Evolutionary conservation across 805 yeast species (phyloP).

Genomic region (Candida endomychidarum): DNA sequence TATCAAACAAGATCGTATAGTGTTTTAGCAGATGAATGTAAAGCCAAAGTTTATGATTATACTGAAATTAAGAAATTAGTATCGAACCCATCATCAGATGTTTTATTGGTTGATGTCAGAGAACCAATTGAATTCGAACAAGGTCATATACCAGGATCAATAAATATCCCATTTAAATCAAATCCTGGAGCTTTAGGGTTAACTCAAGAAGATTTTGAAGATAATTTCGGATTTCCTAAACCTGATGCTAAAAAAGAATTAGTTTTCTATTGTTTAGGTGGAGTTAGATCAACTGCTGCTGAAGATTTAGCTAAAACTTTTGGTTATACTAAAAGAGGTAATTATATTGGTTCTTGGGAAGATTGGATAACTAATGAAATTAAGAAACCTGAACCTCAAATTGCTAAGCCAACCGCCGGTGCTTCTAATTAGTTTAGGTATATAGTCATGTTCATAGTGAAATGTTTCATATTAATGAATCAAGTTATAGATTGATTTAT

Average conservation of each 20-base stretch:
- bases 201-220: constrained; percentile 73
- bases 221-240: constrained; percentile 77
- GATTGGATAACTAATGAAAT: constrained; percentile 67
- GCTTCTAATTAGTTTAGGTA: not conserved
- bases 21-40: constrained; percentile 36
- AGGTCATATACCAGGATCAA: constrained; percentile 81
- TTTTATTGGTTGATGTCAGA: constrained; percentile 81
- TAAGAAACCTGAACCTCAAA: constrained; percentile 6
- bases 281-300: constrained; percentile 87
- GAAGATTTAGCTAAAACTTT: constrained; percentile 89
- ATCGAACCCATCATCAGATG: constrained; percentile 38
- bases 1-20: constrained; percentile 27
- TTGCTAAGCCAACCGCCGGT: constrained; percentile 3
- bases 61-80: constrained; percentile 49
- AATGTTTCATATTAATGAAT: too few relatives aligned
- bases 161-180: constrained; percentile 86
- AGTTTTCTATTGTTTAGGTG: constrained; percentile 89
- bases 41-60: constrained; percentile 53
- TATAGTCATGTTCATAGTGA: constrained; percentile 2
- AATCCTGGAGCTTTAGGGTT: constrained; percentile 91
- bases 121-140: constrained; percentile 78
- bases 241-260: constrained; percentile 71
- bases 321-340: constrained; percentile 82
- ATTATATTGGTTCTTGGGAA: constrained; percentile 81
- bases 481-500: constrained; percentile 8